A percentile compares a stretch with the other conserved stretches of the same genome.
phyloP scores from a whole-genome alignment of 805 yeast species.

The Hermanozyma aechmeae region DNA sequence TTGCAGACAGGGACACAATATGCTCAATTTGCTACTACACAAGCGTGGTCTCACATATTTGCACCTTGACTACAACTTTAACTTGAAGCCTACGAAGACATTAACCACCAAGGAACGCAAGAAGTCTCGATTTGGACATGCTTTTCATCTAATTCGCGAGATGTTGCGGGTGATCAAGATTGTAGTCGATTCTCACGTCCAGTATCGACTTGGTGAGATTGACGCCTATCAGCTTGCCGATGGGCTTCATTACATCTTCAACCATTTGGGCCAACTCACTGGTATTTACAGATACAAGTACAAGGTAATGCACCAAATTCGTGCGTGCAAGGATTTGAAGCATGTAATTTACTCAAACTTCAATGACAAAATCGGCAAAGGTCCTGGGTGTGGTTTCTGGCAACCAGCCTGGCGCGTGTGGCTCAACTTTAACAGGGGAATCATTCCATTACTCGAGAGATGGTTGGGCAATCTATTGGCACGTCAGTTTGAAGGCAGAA shows the following conservation, averaged over 20 bases:
- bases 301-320: conserved; percentile 95
- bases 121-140: conserved; percentile 91
- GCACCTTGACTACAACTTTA: conserved; percentile 92
- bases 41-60: conserved; percentile 84
- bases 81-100: conserved; percentile 92
- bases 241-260: conserved; percentile 81
- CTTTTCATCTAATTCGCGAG: conserved; percentile 90
- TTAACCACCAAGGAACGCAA: conserved; percentile 94
- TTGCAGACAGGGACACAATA: conserved; percentile 87
- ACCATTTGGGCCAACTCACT: conserved; percentile 91
- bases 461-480: conserved; percentile 90
- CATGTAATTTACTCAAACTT: conserved; percentile 84
- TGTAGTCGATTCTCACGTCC: conserved; percentile 89
- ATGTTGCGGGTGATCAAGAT: conserved; percentile 75
- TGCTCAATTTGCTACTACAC: conserved; percentile 84
- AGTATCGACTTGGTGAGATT: conserved; percentile 77
- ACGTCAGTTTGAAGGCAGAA: conserved; percentile 93
- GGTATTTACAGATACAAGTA: conserved; percentile 96
- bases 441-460: conserved; percentile 81
- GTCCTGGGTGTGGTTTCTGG: conserved; percentile 99
- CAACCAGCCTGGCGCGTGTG: conserved; percentile 98
- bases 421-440: conserved; percentile 87
- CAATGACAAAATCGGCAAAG: conserved; percentile 83
- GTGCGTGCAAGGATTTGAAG: conserved; percentile 91
- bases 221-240: conserved; percentile 95